These are phyloP conservation scores for Yamadazyma conglobata DNA, from an alignment of 1,139 yeast species.

Conservation along the genomic window DNA sequence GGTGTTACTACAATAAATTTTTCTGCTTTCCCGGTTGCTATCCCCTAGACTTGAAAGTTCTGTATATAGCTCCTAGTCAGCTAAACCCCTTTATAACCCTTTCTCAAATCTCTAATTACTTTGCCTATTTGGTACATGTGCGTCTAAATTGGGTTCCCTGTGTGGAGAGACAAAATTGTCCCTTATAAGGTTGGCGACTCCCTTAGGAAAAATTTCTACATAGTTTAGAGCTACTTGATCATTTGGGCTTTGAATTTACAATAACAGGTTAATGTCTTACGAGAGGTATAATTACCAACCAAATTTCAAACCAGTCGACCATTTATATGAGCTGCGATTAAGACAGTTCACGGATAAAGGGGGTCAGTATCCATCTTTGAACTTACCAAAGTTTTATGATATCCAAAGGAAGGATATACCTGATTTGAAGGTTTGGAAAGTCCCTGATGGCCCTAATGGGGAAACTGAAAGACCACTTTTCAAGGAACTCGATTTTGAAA, in stretches of 20 bases:
- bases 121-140: constrained; percentile 3
- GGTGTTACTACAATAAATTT: no score
- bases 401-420: constrained; percentile 47
- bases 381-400: constrained; percentile 82
- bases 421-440: constrained; percentile 55
- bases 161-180: no score
- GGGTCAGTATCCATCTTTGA: constrained; percentile 67
- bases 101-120: background rate
- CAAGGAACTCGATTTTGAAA: constrained; percentile 49
- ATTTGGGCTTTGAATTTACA: background rate
- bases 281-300: constrained; percentile 56
- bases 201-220: no score
- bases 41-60: constrained; percentile 1
- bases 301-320: constrained; percentile 77
- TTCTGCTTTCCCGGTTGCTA: no score
- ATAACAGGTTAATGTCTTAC: constrained; percentile 16
- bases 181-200: background rate
- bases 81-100: background rate
- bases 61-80: no score
- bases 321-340: constrained; percentile 71
- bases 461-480: constrained; percentile 69
- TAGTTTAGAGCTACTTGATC: no score
- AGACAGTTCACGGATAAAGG: constrained; percentile 73
- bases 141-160: no score
- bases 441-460: constrained; percentile 51